phyloP scores from a whole-genome alignment of 805 yeast species.

The Candida easanensis region DNA sequence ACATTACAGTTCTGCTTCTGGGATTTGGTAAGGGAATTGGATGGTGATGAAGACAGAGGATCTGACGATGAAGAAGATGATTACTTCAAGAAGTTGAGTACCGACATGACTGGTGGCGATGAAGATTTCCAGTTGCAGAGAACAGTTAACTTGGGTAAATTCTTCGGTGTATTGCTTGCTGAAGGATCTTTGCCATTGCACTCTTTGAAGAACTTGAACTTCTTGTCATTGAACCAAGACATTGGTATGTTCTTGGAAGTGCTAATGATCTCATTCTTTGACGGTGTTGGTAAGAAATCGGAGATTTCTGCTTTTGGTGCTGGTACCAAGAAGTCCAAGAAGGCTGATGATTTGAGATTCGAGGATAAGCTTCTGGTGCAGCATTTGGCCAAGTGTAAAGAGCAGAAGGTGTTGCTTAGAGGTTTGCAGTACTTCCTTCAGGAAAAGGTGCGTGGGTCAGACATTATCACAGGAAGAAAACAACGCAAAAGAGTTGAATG shows the following conservation, averaged over 20 bases:
- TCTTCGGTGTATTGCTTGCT: conserved; percentile 73
- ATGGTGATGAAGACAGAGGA: conserved; percentile 44
- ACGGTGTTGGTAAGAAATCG: conserved; percentile 60
- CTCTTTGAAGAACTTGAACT: conserved; percentile 67
- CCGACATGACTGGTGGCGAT: conserved; percentile 36
- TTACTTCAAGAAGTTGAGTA: conserved; percentile 26
- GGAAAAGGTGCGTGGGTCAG: conserved; percentile 43
- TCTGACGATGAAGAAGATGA: conserved; percentile 30
- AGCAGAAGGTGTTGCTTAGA: conserved; percentile 53
- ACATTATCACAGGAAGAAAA: conserved; percentile 49
- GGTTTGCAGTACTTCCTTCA: conserved; percentile 66
- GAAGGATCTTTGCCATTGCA: conserved; percentile 75
- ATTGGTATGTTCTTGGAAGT: conserved; percentile 70
- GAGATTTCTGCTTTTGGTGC: conserved; percentile 35
- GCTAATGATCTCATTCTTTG: conserved; percentile 63
- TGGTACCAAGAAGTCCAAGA: conserved; percentile 33
- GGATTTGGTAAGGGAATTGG: conserved; percentile 78
- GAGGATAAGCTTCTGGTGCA: conserved; percentile 50
- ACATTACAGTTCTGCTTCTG: conserved; percentile 87
- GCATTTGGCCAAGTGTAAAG: conserved; percentile 51
- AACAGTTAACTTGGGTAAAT: conserved; percentile 70
- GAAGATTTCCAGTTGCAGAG: conserved; percentile 58
- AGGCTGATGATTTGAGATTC: conserved; percentile 34
- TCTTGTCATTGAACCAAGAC: conserved; percentile 60
- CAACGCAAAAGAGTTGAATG: conserved; percentile 59